Evolutionary conservation across 495 filamentous ascomycete species (phyloP).

Genomic region (Neurospora sp.): DNA sequence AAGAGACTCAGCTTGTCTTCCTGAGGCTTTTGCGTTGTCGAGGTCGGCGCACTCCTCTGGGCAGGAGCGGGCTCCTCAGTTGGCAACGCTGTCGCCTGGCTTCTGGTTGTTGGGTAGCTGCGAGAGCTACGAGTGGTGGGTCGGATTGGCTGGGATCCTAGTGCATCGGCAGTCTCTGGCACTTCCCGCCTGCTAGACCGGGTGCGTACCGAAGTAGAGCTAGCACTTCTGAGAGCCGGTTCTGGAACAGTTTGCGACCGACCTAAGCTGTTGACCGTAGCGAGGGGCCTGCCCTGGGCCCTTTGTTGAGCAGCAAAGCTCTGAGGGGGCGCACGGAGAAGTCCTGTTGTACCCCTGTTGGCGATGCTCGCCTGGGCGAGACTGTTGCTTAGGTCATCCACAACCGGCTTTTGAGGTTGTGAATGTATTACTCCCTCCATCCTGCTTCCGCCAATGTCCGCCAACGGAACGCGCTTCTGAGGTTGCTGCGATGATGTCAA

Average conservation of each 20-base stretch:
- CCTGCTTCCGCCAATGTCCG: not conserved
- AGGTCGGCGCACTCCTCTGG: not conserved
- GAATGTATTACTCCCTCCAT: constrained; percentile 1
- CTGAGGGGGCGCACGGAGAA: constrained; percentile 38
- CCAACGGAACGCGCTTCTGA: not conserved
- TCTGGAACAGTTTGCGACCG: constrained; percentile 15
- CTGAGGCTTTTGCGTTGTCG: constrained; percentile 6
- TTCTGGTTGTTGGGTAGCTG: constrained; percentile 14
- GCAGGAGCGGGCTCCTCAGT: constrained; percentile 2
- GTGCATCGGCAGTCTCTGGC: constrained; percentile 7
- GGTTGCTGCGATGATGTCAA: not conserved
- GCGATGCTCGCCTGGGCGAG: constrained; percentile 11
- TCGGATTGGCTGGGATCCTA: constrained; percentile 1
- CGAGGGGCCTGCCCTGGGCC: constrained; percentile 30
- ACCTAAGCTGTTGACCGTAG: constrained; percentile 4
- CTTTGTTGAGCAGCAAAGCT: constrained; percentile 53
- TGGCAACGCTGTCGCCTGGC: constrained; percentile 2
- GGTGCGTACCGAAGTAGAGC: constrained; percentile 1
- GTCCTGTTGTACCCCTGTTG: constrained; percentile 13
- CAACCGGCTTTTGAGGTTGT: not conserved
- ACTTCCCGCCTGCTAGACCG: not conserved
- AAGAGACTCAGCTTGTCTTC: constrained; percentile 34
- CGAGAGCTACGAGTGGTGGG: constrained; percentile 17
- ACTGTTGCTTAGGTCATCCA: constrained; percentile 15
- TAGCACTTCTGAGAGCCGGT: constrained; percentile 8